Evolutionary conservation across 495 filamentous ascomycete genomes (phyloP), one percentile per base, ranked within the genome.

Genomic region (Lepraria neglecta): DNA sequence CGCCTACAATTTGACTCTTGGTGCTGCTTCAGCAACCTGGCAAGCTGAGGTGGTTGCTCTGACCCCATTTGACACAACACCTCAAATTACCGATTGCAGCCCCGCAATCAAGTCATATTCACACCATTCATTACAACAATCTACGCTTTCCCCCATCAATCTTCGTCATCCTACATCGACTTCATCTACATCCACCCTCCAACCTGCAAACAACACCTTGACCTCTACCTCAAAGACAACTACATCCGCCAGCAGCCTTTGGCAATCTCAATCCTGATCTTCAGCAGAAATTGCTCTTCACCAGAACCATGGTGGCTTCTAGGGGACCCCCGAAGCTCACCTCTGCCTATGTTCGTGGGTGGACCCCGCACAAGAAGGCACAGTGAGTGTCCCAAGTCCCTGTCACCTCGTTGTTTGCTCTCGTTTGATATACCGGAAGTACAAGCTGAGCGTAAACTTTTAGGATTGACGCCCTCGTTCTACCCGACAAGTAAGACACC

Each of bases 401-500:
- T 27, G 15, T 28, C 27, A 38, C 44, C 44, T 53, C 50, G 17
- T 58, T 10, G 15, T 17, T 27, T 19, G n/a, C 43, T 40, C n/a
- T 52, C 31, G 15, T 60, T 6, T 21, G 27, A 4, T 15, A 11
- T 11, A 24, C 33, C 30, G 11, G 31, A 30, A 27, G 40, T 42
- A 40, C 44, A 28, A 35, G 42, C 31, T 46, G 42, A 40, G 12
- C 47, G 12, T 46, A 61, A 40, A 52, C 17, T 38, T n/a, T 44
- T 24, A 57, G 54, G 38, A 27, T 57, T n/a, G 10, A n/a, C 15
- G 17, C 27, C 17, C 45, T 56, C 44, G 74, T 72, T 43, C 47
- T 74, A 35, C 65, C 72, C 3, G 68, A 55, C 2, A 61, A 69
- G 15, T 42, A 62, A 17, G 59, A 75, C 3, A 69, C 69, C 0